These are phyloP conservation scores for Candida ortonii DNA, from an alignment of 805 yeast species.

Conservation along the genomic window DNA sequence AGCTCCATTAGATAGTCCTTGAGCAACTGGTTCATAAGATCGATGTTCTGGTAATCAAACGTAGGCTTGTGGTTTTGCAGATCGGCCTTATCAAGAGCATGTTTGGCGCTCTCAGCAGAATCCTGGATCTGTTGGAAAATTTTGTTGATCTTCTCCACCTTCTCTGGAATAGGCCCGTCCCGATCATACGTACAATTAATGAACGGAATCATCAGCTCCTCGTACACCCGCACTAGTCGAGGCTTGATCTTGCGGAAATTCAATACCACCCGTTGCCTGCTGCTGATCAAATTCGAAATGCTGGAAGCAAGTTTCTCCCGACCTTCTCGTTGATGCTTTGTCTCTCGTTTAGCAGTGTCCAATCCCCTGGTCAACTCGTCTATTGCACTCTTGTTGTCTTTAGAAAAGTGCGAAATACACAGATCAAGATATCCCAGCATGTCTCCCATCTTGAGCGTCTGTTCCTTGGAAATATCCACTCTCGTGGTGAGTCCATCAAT, in stretches of 20 bases:
- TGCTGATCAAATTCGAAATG: background rate
- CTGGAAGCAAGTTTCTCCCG: no score
- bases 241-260: constrained; percentile 7
- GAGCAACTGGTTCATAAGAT: constrained; percentile 8
- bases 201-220: constrained; percentile 17
- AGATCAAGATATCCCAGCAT: constrained; percentile 1
- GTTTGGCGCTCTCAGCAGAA: background rate
- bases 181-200: constrained; percentile 9
- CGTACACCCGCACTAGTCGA: constrained; percentile 11
- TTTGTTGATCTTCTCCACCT: constrained; percentile 5
- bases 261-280: background rate
- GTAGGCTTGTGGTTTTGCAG: background rate
- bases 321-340: background rate
- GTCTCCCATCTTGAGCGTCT: constrained; percentile 1
- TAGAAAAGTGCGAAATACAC: background rate
- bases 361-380: background rate
- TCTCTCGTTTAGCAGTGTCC: background rate
- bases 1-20: constrained; percentile 13
- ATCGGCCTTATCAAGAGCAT: background rate
- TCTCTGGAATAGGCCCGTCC: constrained; percentile 1
- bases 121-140: constrained; percentile 7
- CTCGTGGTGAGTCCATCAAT: background rate
- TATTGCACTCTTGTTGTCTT: constrained; percentile 1
- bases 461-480: background rate
- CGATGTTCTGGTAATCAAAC: constrained; percentile 10